Conservation (phyloP, 352 stramenopile species). For the Peronospora farinosa region DNA sequence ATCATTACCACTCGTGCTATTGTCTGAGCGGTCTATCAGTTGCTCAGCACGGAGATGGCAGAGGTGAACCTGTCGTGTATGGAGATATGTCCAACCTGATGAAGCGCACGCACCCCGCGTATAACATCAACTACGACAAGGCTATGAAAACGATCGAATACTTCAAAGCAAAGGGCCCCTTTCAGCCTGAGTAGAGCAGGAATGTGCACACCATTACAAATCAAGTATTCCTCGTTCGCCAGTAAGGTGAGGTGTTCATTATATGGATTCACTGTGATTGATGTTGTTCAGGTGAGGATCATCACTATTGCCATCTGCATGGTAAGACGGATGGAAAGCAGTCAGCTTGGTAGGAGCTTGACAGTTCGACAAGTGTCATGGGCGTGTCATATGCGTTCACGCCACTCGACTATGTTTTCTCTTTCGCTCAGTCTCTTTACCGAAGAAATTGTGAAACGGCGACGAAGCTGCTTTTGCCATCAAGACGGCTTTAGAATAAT, state of each 20-base stretch:
- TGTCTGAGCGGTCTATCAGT: slow-evolving; percentile 94
- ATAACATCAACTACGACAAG: slow-evolving; percentile 90
- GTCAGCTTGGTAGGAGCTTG: slow-evolving; percentile 15
- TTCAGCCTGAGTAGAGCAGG: slow-evolving; percentile 31
- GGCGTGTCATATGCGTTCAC: too few relatives aligned
- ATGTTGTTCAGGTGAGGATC: background rate
- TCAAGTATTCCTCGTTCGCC: slow-evolving; percentile 6
- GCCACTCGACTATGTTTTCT: background rate
- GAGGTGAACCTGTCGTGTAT: slow-evolving; percentile 38
- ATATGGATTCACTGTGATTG: slow-evolving; percentile 22
- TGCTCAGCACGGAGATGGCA: slow-evolving; percentile 79
- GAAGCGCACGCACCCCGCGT: slow-evolving; percentile 80
- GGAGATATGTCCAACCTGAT: slow-evolving; percentile 71
- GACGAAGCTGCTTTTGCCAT: slow-evolving; percentile 27
- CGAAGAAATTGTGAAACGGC: slow-evolving; percentile 5
- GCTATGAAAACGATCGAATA: slow-evolving; percentile 58
- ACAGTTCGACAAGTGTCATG: slow-evolving; percentile 13
- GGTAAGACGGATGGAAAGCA: slow-evolving; percentile 30
- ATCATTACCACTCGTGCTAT: slow-evolving; percentile 99
- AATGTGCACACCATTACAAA: slow-evolving; percentile 6
- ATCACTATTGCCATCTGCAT: slow-evolving; percentile 16
- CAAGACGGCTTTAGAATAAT: slow-evolving; percentile 46
- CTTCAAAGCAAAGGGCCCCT: slow-evolving; percentile 56
- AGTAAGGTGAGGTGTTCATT: slow-evolving; percentile 11
- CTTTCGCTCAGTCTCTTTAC: slow-evolving; percentile 44